Percentiles rank a stretch among this genome's conserved stretches.
Conservation (phyloP, 2,329 filamentous ascomycete genomes). For the Capronia americana region DNA sequence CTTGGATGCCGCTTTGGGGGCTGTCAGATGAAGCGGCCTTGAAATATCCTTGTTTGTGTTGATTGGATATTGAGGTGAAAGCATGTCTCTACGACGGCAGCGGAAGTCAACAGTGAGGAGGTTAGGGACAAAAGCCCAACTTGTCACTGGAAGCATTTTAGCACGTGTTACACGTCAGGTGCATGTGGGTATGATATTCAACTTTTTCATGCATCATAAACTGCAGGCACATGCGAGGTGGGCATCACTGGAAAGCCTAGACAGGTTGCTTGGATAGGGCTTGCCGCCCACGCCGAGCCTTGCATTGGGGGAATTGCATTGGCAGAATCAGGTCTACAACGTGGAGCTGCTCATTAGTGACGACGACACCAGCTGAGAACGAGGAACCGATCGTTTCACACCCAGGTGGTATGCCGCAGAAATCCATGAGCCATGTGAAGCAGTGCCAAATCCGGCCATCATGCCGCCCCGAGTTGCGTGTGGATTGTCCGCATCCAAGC, state of each 20-base stretch:
- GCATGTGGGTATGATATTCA: background rate
- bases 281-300: background rate
- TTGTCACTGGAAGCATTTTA: background rate
- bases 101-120: background rate
- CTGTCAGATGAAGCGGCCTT: conserved; percentile 22
- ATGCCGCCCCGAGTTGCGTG: background rate
- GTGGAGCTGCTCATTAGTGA: background rate
- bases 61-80: background rate
- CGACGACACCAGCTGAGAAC: background rate
- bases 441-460: background rate
- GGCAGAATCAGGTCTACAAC: background rate
- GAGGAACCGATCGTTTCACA: background rate
- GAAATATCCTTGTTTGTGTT: background rate
- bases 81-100: background rate
- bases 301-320: background rate
- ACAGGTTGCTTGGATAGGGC: background rate
- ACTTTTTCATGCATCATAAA: background rate
- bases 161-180: background rate
- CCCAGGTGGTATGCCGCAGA: background rate
- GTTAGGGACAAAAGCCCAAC: background rate
- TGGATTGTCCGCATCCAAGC: background rate
- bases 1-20: conserved; percentile 46
- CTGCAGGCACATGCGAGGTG: background rate
- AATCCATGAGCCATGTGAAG: background rate
- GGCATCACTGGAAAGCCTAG: background rate